Evolutionary conservation across 805 yeast species (phyloP), one percentile per base, ranked within the genome.

Genomic region (Danielozyma ontarioensis): DNA sequence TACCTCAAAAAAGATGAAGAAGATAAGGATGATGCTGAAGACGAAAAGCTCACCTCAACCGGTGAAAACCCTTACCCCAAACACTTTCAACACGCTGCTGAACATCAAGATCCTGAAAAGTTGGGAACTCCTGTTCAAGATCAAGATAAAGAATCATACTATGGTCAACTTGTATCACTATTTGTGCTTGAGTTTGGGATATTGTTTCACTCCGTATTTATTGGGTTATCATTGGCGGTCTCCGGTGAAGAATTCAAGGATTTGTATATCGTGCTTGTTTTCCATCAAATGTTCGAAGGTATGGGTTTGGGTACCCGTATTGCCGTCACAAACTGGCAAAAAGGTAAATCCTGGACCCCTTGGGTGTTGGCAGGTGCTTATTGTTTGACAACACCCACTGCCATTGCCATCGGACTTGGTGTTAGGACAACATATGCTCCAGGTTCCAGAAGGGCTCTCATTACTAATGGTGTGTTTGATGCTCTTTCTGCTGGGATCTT

Each of bases 201-300:
- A 28, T 58, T 86, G 21, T 83, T 85, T 67, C 95, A 86, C 58
- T 86, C 95, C 3, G 74, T 86, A 3, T 83, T 86, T 48, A 72
- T 86, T 36, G 95, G 95, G 17, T 64, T 86, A 32, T 71, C 93
- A 0, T 64, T 85, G 29, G 84, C 93, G 2, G 83, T 83, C 13
- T 67, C 93, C 4, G 93, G 89, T 31, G 81, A 76, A 2, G 90
- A 82, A 52, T 85, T 84, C 51, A 72, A 65, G 37, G 72, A 84
- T 4, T 62, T 85, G 31, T 84, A 81, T 55, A 71, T 81, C 41
- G 95, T 82, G n/a, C 41, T 65, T 28, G 74, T 79, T 4, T 78
- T 76, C 68, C 88, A 86, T 54, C 95, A 85, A 58, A 68, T 79
- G 66, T 85, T 85, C 51, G 95, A 85, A 61, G 95, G 95, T 31